A percentile compares a stretch with the other conserved stretches of the same genome.
phyloP scores from a whole-genome alignment of 306 rosid species.

The Phaseolus lunatus region DNA sequence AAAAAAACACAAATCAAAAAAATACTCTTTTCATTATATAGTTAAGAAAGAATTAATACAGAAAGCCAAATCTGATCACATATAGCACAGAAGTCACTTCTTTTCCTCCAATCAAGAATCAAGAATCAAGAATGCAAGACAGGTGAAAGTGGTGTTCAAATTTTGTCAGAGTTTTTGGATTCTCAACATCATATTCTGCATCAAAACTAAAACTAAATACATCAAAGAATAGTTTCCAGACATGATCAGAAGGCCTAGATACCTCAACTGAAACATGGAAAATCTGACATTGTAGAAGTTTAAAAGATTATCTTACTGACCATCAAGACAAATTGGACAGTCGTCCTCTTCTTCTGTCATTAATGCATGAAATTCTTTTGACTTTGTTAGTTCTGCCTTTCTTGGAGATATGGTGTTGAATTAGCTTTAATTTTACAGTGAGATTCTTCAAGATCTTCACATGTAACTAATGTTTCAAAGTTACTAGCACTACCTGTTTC shows the following conservation, averaged over 20 bases:
- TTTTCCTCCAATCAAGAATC: no score
- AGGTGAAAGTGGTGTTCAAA: conserved; percentile 83
- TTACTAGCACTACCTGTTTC: conserved; percentile 62
- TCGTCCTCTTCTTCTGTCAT: conserved; percentile 72
- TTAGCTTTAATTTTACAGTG: conserved; percentile 57
- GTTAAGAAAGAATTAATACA: conserved; percentile 23
- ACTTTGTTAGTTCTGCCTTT: conserved; percentile 56
- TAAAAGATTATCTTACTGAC: conserved; percentile 41
- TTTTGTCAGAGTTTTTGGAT: conserved; percentile 64
- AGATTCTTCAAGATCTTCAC: conserved; percentile 65
- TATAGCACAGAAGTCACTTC: conserved; percentile 80
- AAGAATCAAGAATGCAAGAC: conserved; percentile 77
- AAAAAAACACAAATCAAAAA: background rate
- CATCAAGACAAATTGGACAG: conserved; percentile 94
- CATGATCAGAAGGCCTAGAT: conserved; percentile 9
- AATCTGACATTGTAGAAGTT: conserved; percentile 6
- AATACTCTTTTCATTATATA: conserved; percentile 18
- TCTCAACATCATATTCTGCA: conserved; percentile 73
- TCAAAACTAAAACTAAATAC: background rate
- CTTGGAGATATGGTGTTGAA: background rate
- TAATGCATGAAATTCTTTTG: conserved; percentile 45
- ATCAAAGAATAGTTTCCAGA: conserved; percentile 17
- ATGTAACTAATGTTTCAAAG: conserved; percentile 59
- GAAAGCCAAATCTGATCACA: conserved; percentile 70
- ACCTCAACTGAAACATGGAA: conserved; percentile 21